A percentile compares a stretch with the other conserved stretches of the same genome.
Evolutionary conservation across 2,329 filamentous ascomycete genomes (phyloP).

Genomic region (Alternaria triticimaculans): DNA sequence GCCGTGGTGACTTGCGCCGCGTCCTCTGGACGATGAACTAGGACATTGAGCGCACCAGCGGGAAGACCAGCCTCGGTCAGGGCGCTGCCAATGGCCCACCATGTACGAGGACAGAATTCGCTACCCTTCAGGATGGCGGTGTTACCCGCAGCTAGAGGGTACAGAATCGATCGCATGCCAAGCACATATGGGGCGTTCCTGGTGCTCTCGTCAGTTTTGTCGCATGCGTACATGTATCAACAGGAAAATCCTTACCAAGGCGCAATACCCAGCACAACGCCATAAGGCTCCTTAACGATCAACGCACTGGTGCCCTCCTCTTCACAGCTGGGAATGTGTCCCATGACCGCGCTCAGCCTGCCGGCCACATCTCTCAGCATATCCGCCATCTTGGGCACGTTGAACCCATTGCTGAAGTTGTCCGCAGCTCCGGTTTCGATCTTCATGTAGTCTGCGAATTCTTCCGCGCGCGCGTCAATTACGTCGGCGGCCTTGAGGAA

Average conservation of each 20-base stretch:
- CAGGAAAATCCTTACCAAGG: slow-evolving; percentile 68
- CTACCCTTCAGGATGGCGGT: slow-evolving; percentile 46
- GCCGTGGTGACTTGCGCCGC: slow-evolving; percentile 71
- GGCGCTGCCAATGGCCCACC: slow-evolving; percentile 43
- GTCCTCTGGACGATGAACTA: slow-evolving; percentile 66
- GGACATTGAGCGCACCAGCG: slow-evolving; percentile 73
- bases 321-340: slow-evolving; percentile 56
- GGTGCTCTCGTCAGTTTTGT: neutral
- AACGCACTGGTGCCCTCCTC: slow-evolving; percentile 65
- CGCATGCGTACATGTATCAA: neutral
- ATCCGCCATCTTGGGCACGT: slow-evolving; percentile 50
- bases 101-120: slow-evolving; percentile 46
- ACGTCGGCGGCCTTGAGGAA: slow-evolving; percentile 73
- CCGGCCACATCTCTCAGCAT: slow-evolving; percentile 62
- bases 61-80: slow-evolving; percentile 73
- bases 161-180: slow-evolving; percentile 50
- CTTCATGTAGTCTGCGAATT: slow-evolving; percentile 66
- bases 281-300: slow-evolving; percentile 76
- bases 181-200: slow-evolving; percentile 62
- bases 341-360: slow-evolving; percentile 56
- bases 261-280: slow-evolving; percentile 79
- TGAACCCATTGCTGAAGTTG: slow-evolving; percentile 48
- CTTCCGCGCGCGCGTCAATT: slow-evolving; percentile 64
- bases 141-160: slow-evolving; percentile 67
- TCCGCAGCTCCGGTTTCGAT: slow-evolving; percentile 63